A percentile compares a stretch with the other conserved stretches of the same genome.
Evolutionary conservation across 2,329 filamentous ascomycete genomes (phyloP).

Genomic region (Beauveria sp.): DNA sequence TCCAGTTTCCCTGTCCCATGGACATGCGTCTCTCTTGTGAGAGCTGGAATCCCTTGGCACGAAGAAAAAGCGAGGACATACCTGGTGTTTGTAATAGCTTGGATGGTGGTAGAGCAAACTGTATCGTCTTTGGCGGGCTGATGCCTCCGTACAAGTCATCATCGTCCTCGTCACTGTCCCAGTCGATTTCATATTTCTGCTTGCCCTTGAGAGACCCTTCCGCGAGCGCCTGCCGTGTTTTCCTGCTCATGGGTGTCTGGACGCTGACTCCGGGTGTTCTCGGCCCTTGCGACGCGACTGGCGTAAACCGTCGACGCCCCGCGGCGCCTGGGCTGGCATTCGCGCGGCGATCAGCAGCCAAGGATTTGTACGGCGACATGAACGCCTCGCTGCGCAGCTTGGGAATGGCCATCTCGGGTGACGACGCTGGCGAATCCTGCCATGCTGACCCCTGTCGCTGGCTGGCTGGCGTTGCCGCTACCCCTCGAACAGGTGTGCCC

Average conservation of each 20-base stretch:
- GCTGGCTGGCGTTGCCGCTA: conserved; percentile 17
- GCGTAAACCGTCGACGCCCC: conserved; percentile 31
- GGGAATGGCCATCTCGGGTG: conserved; percentile 71
- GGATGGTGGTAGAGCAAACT: conserved; percentile 72
- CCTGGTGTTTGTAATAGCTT: conserved; percentile 74
- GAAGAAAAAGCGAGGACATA: conserved; percentile 29
- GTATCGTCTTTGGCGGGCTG: conserved; percentile 90
- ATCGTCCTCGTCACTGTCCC: conserved; percentile 69
- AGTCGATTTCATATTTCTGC: conserved; percentile 51
- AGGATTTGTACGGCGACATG: conserved; percentile 15
- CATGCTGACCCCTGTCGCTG: conserved; percentile 30
- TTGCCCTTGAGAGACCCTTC: conserved; percentile 18
- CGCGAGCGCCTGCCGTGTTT: conserved; percentile 43
- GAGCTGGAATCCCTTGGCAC: too few species aligned
- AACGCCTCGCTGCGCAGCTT: conserved; percentile 82
- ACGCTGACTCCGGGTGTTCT: conserved; percentile 80
- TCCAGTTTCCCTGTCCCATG: background rate
- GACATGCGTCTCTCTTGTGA: background rate
- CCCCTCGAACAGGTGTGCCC: conserved; percentile 38
- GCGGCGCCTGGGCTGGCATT: conserved; percentile 12
- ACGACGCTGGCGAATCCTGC: conserved; percentile 58
- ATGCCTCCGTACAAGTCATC: conserved; percentile 61
- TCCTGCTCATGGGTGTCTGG: conserved; percentile 58
- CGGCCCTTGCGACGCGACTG: conserved; percentile 37
- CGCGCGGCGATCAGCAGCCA: background rate